Evolutionary conservation across 108 stramenopile species (phyloP).

Genomic region (Cyclotella cryptica): DNA sequence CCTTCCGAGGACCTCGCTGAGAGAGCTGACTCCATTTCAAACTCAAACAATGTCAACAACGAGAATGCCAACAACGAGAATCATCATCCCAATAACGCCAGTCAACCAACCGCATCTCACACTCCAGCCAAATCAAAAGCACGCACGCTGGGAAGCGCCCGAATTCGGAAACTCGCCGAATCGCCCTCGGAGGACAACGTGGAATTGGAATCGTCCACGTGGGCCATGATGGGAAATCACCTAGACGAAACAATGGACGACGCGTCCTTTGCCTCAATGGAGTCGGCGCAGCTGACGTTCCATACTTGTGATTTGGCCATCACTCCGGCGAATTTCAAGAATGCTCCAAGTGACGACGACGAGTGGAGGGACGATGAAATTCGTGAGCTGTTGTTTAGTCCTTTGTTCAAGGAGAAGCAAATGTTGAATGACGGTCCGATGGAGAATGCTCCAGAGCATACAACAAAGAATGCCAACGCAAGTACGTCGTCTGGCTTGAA

Average conservation of each 20-base stretch:
- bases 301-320: conserved; percentile 8
- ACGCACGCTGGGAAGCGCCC: background rate
- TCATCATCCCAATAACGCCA: conserved; percentile 1
- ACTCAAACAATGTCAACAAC: background rate
- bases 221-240: conserved; percentile 50
- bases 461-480: no score
- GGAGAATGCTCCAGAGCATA: no score
- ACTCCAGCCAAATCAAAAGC: background rate
- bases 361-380: no score
- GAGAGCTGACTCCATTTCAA: background rate
- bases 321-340: background rate
- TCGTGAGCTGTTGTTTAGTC: no score
- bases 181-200: background rate
- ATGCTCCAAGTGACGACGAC: no score
- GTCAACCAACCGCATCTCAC: background rate
- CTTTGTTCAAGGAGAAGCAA: no score
- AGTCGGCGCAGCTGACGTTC: background rate
- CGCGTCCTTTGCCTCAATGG: background rate
- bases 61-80: background rate
- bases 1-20: background rate
- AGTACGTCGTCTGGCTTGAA: no score
- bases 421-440: no score
- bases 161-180: background rate
- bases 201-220: conserved; percentile 19
- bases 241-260: conserved; percentile 19